These are phyloP conservation scores for Fusarium xylarioides DNA, from an alignment of 2,329 filamentous ascomycete genomes.

Conservation along the genomic window DNA sequence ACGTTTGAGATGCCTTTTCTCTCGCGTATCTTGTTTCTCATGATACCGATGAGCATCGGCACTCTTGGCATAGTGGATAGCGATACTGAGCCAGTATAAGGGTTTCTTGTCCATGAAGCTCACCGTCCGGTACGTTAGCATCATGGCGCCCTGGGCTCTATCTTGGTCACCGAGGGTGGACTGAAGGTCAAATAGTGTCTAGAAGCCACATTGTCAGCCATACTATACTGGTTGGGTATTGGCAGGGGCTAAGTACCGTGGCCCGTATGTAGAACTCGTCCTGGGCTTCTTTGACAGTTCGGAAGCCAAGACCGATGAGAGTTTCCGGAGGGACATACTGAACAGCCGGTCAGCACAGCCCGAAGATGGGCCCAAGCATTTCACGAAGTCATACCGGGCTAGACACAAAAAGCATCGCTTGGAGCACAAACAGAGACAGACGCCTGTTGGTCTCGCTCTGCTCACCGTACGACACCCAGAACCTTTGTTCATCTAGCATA, in stretches of 20 bases:
- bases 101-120: background rate
- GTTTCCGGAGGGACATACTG: background rate
- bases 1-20: background rate
- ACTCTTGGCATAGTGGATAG: background rate
- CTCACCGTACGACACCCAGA: background rate
- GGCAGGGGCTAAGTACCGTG: background rate
- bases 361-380: background rate
- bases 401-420: background rate
- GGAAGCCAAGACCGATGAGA: background rate
- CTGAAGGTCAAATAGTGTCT: background rate
- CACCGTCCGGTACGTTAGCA: background rate
- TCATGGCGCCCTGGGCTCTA: background rate
- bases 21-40: background rate
- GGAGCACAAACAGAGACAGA: background rate
- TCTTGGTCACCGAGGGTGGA: background rate
- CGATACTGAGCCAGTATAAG: background rate
- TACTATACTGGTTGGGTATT: background rate
- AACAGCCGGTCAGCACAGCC: background rate
- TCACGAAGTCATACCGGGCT: background rate
- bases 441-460: background rate
- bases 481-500: background rate
- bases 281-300: background rate
- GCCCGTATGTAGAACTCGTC: background rate
- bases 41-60: background rate
- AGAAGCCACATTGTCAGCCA: background rate